Evolutionary conservation across 2,329 filamentous ascomycete species (phyloP), one percentile per base, ranked within the genome.

Genomic region (Blastomyces parvus): DNA sequence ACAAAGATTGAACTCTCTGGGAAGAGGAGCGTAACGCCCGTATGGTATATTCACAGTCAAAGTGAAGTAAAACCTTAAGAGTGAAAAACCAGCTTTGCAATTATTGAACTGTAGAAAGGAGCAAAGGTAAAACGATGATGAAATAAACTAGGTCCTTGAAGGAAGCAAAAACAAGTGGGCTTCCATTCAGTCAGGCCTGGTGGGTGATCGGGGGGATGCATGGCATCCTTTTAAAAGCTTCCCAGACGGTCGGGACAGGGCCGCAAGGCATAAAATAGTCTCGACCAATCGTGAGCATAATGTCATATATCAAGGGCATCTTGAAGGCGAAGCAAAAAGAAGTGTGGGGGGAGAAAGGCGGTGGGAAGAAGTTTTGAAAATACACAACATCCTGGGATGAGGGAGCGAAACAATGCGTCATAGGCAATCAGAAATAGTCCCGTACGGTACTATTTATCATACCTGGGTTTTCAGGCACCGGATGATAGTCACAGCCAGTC

Each of bases 201-300:
- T 53, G 27, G 3, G 25, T 25, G 59, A 52, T 42, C 19, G 36
- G 27, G 52, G 40, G 52, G 60, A 63, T 63, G 64, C 66, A 67
- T 67, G 64, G 66, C 66, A 66, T 59, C 53, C 60, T 48, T 65
- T 66, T 66, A 65, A 66, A 65, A 66, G 65, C 64, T 66, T 67
- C 65, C 66, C 66, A 64, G 61, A 63, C 44, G 58, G 59, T 65
- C 65, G 66, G 66, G 66, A 67, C 66, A 66, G 65, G 66, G 62
- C 66, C 62, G 60, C 62, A 64, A 46, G 55, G 8, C 55, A 63
- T 53, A 36, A 59, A 36, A 59, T 53, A 46, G 38, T 52, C 27
- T 14, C 38, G 33, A 9, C 38, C 60, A 62, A 62, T 62, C 33
- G 38, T 25, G 55, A 57, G 25, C 6, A 36, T 22, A n/a, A 38